These are phyloP conservation scores for Boletus subcaerulescens DNA, from an alignment of 768 basidiomycete genomes.

Conservation along the genomic window DNA sequence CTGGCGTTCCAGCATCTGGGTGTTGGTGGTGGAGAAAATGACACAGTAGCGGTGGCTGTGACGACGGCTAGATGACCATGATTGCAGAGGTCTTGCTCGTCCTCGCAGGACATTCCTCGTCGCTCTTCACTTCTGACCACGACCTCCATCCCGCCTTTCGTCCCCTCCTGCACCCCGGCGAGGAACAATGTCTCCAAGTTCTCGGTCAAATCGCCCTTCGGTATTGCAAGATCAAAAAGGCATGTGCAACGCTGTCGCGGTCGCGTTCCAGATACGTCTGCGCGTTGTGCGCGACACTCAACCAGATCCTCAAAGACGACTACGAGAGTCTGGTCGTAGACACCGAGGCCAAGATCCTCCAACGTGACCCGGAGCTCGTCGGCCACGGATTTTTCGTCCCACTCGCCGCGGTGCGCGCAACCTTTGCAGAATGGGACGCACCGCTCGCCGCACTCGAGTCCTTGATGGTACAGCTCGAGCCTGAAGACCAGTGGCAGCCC, in stretches of 20 bases:
- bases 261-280: slow-evolving; percentile 75
- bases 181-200: slow-evolving; percentile 78
- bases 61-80: slow-evolving; percentile 23
- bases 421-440: slow-evolving; percentile 86
- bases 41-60: slow-evolving; percentile 8
- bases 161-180: slow-evolving; percentile 83
- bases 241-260: slow-evolving; percentile 48
- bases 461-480: slow-evolving; percentile 61
- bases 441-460: slow-evolving; percentile 71
- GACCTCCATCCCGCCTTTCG: slow-evolving; percentile 60
- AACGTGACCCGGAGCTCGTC: slow-evolving; percentile 71
- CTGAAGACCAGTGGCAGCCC: slow-evolving; percentile 52
- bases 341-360: slow-evolving; percentile 77
- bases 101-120: slow-evolving; percentile 84
- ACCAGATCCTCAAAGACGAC: slow-evolving; percentile 70
- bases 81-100: slow-evolving; percentile 86
- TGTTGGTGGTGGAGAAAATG: slow-evolving; percentile 5
- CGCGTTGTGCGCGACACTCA: slow-evolving; percentile 71
- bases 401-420: slow-evolving; percentile 76
- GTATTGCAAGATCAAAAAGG: slow-evolving; percentile 68
- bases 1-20: slow-evolving; percentile 19
- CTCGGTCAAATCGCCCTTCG: slow-evolving; percentile 72
- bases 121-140: slow-evolving; percentile 66
- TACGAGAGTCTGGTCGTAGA: slow-evolving; percentile 78
- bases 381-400: slow-evolving; percentile 83